These are phyloP conservation scores for Populus davidiana DNA, from an alignment of 345 rosid species.

Conservation along the genomic window DNA sequence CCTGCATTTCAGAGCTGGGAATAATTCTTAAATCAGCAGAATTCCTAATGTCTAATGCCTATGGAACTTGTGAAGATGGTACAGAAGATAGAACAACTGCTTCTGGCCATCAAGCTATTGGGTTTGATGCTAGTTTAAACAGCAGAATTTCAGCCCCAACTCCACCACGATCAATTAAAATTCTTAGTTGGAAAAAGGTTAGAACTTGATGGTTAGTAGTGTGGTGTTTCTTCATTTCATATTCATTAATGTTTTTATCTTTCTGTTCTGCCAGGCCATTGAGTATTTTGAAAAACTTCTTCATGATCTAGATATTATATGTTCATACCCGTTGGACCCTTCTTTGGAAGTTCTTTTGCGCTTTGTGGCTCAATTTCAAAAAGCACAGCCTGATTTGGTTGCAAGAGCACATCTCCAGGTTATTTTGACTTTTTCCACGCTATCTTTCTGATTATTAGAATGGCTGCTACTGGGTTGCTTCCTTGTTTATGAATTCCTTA, in stretches of 20 bases:
- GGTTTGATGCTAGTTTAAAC: constrained; percentile 88
- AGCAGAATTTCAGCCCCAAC: constrained; percentile 87
- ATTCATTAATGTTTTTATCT: constrained; percentile 17
- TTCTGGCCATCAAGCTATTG: constrained; percentile 72
- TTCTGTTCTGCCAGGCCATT: constrained; percentile 59
- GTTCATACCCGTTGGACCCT: constrained; percentile 68
- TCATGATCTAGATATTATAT: constrained; percentile 72
- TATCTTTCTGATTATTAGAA: background rate
- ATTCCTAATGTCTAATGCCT: constrained; percentile 40
- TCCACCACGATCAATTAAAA: constrained; percentile 89
- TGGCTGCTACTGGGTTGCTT: background rate
- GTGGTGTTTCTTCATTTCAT: constrained; percentile 2
- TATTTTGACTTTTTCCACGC: background rate
- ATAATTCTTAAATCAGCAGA: constrained; percentile 51
- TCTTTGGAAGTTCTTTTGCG: constrained; percentile 62
- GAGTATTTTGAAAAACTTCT: constrained; percentile 91
- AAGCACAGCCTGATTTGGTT: constrained; percentile 81
- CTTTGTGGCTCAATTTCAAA: constrained; percentile 84
- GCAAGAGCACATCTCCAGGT: constrained; percentile 99
- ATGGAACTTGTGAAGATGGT: constrained; percentile 35
- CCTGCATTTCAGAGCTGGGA: constrained; percentile 77
- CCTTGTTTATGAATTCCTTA: background rate
- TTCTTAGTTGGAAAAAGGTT: constrained; percentile 87
- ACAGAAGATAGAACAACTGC: constrained; percentile 77
- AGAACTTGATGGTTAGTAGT: constrained; percentile 11